Conservation (phyloP, 1,284 basidiomycete genomes). For the Ganoderma multipileum region DNA sequence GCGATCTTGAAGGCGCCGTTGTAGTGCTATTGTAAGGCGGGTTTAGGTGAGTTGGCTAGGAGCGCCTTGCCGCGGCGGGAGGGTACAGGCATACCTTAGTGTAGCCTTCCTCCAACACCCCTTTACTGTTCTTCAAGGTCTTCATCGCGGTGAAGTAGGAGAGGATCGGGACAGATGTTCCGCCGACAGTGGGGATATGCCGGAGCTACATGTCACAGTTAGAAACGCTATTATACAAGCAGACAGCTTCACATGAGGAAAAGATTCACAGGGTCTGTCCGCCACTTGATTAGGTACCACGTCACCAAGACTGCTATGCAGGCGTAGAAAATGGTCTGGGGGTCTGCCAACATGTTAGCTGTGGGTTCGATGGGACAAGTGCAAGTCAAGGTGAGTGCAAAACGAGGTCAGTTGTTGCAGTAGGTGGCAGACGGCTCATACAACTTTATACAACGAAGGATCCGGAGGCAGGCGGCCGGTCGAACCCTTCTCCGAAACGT, state of each 20-base stretch:
- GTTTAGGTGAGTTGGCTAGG: background rate
- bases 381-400: background rate
- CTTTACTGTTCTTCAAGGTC: slow-evolving; percentile 25
- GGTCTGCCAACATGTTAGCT: background rate
- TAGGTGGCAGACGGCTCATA: background rate
- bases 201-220: background rate
- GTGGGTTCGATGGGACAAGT: background rate
- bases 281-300: slow-evolving; percentile 1
- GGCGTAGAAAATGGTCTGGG: background rate
- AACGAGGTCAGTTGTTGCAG: background rate
- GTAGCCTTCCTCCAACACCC: slow-evolving; percentile 39
- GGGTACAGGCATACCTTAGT: slow-evolving; percentile 31
- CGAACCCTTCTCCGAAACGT: background rate
- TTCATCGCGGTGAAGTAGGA: slow-evolving; percentile 34
- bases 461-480: background rate
- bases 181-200: slow-evolving; percentile 8
- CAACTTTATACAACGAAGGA: background rate
- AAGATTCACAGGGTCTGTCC: background rate
- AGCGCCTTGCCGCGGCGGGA: background rate
- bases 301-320: background rate
- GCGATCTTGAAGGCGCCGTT: slow-evolving; percentile 49
- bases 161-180: slow-evolving; percentile 7
- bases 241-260: too few relatives aligned
- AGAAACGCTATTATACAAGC: background rate
- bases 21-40: slow-evolving; percentile 39